Evolutionary conservation across 805 yeast genomes (phyloP), one percentile per base, ranked within the genome.

Genomic region (Sugiyamaella chiloensis): DNA sequence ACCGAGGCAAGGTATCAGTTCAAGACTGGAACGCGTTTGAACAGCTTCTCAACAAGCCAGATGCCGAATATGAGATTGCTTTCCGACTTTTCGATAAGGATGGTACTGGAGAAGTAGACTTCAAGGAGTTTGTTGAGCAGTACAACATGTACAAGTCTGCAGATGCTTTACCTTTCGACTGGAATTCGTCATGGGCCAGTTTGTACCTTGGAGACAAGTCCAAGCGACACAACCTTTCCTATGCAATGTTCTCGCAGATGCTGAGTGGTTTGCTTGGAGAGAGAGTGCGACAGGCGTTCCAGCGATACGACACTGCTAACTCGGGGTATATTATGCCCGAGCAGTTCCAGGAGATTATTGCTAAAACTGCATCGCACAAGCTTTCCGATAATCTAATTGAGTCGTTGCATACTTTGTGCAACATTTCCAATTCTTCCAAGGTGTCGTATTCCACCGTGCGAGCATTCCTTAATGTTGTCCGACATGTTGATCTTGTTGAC

Each of bases 1-100:
- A 74, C 47, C 78, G 79, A 55, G 97, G 96, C 5, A 81, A 74
- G 50, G 72, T 87, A 42, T 74, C 78, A 23, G 70, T 81, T 42
- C 64, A 71, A 21, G 96, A 91, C 62, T 91, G 95, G 85, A 68
- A 78, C 43, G 74, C 75, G 36, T 86, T 91, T 62, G 81, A 85
- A 58, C 72, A 75, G 51, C 55, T 76, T 37, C 66, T 80, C 45
- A 74, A 73, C 52, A 72, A 76, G 52, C 72, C 80, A 36, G 80
- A 79, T 30, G 81, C 80, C 50, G 81, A 78, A 61, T 66, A 73
- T 66, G 72, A 71, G 55, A 74, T 70, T 50, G 72, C 77, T n/a
- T 68, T 67, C 54, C 70, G 75, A 40, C 63, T 75, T 19, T 68
- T 74, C 41, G 78, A 73, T 56, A 50, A 55, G 5, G 59, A 57